Conservation (phyloP, 2,329 filamentous ascomycete species). For the Colletotrichum orchidophilum region DNA sequence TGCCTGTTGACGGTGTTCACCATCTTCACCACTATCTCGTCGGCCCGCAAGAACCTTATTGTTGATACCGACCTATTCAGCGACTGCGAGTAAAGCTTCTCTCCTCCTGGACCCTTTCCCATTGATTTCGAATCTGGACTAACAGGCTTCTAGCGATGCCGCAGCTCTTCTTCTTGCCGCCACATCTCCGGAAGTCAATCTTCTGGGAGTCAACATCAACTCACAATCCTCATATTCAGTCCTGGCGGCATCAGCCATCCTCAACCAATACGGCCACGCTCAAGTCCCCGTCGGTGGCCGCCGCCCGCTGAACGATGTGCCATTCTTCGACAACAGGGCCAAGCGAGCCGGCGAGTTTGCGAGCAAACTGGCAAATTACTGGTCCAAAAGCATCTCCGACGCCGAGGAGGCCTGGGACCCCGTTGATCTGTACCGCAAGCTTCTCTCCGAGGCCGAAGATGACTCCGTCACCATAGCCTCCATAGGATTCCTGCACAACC, state of each 20-base stretch:
- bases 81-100: conserved; percentile 52
- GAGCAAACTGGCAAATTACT: conserved; percentile 56
- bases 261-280: conserved; percentile 49
- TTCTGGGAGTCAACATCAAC: conserved; percentile 54
- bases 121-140: not conserved
- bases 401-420: conserved; percentile 51
- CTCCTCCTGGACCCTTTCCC: not conserved
- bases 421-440: conserved; percentile 54
- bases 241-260: conserved; percentile 49
- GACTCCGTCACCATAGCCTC: conserved; percentile 54
- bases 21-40: not conserved
- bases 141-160: conserved; percentile 46
- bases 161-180: conserved; percentile 52
- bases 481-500: conserved; percentile 56
- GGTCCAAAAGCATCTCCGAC: conserved; percentile 45
- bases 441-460: conserved; percentile 50
- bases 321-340: conserved; percentile 53
- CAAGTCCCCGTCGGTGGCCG: conserved; percentile 48
- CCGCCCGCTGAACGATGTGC: conserved; percentile 50
- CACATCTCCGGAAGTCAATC: conserved; percentile 45
- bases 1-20: not conserved
- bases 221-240: conserved; percentile 52
- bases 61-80: conserved; percentile 58
- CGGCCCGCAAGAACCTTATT: conserved; percentile 48
- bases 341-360: conserved; percentile 54